Conservation (phyloP, 2,329 filamentous ascomycete genomes). For the Colletotrichum limetticola region DNA sequence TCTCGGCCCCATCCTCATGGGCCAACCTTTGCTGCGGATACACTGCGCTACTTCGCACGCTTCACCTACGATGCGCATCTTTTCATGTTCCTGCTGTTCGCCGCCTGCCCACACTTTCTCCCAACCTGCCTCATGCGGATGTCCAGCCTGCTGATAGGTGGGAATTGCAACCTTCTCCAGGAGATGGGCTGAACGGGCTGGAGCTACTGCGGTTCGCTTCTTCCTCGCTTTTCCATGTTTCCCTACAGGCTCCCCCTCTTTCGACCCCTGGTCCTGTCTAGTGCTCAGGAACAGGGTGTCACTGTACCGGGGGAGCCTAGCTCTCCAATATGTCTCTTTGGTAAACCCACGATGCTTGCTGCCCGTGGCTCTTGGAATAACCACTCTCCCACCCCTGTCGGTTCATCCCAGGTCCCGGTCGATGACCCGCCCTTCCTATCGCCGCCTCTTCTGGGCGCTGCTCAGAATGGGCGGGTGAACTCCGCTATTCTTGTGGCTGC, state of each 20-base stretch:
- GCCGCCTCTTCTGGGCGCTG: neutral
- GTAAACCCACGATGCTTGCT: constrained; percentile 2
- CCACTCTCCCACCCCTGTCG: neutral
- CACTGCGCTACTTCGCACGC: neutral
- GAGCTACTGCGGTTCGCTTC: constrained; percentile 14
- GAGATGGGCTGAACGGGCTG: constrained; percentile 25
- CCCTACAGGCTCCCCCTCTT: neutral
- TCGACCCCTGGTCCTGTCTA: constrained; percentile 27
- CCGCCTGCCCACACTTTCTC: constrained; percentile 28
- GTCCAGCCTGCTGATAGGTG: constrained; percentile 42
- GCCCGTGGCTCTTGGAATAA: neutral
- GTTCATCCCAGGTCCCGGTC: constrained; percentile 19
- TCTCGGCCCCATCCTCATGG: neutral
- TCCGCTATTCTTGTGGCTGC: constrained; percentile 22
- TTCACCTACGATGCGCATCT: constrained; percentile 10
- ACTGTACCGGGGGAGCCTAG: constrained; percentile 27
- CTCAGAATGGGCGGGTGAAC: constrained; percentile 23
- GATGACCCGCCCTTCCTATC: constrained; percentile 26
- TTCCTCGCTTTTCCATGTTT: constrained; percentile 10
- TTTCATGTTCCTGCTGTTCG: constrained; percentile 24
- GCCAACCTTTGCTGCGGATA: constrained; percentile 11
- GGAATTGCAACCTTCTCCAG: constrained; percentile 30
- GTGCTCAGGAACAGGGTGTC: constrained; percentile 33
- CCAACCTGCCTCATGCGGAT: constrained; percentile 44
- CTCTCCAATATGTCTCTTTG: constrained; percentile 1